Percentiles rank a stretch among this genome's conserved stretches.
Evolutionary conservation across 208 protist species (phyloP).

Genomic region (Acanthamoeba sp.): DNA sequence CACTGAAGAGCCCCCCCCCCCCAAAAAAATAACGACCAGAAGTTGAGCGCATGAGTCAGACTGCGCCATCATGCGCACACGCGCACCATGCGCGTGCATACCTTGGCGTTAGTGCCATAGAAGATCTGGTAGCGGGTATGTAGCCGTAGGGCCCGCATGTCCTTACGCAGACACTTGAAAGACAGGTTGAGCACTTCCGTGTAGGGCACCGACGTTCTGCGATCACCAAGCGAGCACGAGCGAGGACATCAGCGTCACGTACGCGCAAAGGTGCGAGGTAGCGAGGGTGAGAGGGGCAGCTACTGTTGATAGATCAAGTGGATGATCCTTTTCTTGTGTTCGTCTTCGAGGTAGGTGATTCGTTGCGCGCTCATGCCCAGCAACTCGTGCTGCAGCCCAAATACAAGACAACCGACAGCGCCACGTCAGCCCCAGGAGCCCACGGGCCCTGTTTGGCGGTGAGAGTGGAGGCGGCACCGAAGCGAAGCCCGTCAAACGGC

Average conservation of each 20-base stretch:
- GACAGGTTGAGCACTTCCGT: conserved; percentile 42
- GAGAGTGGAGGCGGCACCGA: neutral
- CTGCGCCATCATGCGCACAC: no score
- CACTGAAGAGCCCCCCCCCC: no score
- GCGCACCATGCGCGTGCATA: neutral
- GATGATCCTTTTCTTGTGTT: conserved; percentile 40
- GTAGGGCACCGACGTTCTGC: neutral
- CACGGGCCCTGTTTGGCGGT: neutral
- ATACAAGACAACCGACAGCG: neutral
- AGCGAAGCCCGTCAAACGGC: conserved; percentile 3
- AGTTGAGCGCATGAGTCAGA: no score
- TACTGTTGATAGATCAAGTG: conserved; percentile 48
- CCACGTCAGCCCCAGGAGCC: neutral
- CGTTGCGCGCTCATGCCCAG: conserved; percentile 39
- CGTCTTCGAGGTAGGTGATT: conserved; percentile 12
- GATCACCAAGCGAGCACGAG: no score
- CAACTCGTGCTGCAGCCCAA: neutral
- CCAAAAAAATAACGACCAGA: no score
- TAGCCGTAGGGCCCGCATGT: neutral
- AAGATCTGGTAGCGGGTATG: conserved; percentile 49
- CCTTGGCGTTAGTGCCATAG: neutral
- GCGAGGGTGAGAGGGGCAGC: neutral
- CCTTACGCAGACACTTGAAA: conserved; percentile 43
- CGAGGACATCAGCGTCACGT: no score
- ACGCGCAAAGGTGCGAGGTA: neutral